phyloP scores from a whole-genome alignment of 164 flowering plant genomes.

The Houttuynia cordata region DNA sequence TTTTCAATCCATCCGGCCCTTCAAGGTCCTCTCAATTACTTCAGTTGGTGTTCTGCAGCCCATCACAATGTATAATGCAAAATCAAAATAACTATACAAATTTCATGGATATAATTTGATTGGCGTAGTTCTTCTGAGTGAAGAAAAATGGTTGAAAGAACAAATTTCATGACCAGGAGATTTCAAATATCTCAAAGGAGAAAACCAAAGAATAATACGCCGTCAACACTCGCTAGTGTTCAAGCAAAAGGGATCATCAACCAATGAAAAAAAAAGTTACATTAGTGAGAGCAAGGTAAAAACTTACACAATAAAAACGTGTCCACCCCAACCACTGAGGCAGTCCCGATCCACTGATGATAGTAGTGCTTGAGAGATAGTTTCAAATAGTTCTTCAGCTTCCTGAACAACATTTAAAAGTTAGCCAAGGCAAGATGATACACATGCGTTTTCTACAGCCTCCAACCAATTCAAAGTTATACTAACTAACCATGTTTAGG shows the following conservation, averaged over 20 bases:
- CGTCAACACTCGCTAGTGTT: too few relatives aligned
- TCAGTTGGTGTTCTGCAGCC: slow-evolving; percentile 71
- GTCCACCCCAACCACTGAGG: slow-evolving; percentile 97
- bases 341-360: slow-evolving; percentile 90
- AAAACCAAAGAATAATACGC: not conserved
- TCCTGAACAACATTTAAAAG: slow-evolving; percentile 33
- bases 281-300: not conserved
- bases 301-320: slow-evolving; percentile 87
- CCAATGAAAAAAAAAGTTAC: too few relatives aligned
- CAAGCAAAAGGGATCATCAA: too few relatives aligned
- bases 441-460: too few relatives aligned
- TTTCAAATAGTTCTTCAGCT: slow-evolving; percentile 83
- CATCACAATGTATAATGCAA: too few relatives aligned
- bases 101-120: too few relatives aligned
- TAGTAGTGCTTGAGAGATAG: slow-evolving; percentile 78
- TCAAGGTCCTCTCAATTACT: slow-evolving; percentile 65
- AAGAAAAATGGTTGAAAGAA: too few relatives aligned
- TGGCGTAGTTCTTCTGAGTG: not conserved
- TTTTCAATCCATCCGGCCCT: slow-evolving; percentile 83
- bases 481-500: too few relatives aligned
- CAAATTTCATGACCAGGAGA: too few relatives aligned
- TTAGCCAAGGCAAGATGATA: not conserved
- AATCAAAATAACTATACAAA: too few relatives aligned
- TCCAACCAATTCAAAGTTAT: too few relatives aligned
- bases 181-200: not conserved